These are phyloP conservation scores for Termitomyces sp. DNA, from an alignment of 768 basidiomycete species.

Conservation along the genomic window DNA sequence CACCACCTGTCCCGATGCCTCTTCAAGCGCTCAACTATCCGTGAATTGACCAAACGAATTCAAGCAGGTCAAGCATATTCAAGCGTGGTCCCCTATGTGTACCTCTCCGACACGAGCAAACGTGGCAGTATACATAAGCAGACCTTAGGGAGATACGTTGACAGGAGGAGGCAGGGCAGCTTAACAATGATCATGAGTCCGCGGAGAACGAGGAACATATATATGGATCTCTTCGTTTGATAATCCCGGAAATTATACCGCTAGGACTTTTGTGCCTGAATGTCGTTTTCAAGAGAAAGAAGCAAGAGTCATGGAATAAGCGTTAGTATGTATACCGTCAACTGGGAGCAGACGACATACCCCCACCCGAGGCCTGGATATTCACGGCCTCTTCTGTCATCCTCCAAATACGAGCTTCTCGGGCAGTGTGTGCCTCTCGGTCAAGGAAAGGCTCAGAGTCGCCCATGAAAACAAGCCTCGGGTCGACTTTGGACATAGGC, in stretches of 20 bases:
- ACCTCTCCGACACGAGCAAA: not conserved
- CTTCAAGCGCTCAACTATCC: not conserved
- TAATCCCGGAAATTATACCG: slow-evolving; percentile 9
- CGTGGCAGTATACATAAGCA: not conserved
- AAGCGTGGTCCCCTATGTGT: not conserved
- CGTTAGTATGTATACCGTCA: not conserved
- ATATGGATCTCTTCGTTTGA: not conserved
- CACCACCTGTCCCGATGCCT: not conserved
- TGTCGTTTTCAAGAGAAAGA: not conserved
- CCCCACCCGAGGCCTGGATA: slow-evolving; percentile 20
- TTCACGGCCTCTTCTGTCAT: slow-evolving; percentile 29
- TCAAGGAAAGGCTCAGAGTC: slow-evolving; percentile 39
- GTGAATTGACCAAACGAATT: not conserved
- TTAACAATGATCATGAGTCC: slow-evolving; percentile 3
- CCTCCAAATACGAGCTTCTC: slow-evolving; percentile 33
- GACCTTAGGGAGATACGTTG: not conserved
- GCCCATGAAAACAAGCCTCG: slow-evolving; percentile 36
- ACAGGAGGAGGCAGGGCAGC: not conserved
- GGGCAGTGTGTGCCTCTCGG: slow-evolving; percentile 34
- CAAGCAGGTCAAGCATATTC: not conserved
- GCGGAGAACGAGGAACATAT: slow-evolving; percentile 11
- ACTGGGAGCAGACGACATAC: slow-evolving; percentile 18
- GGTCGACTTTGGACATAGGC: slow-evolving; percentile 20
- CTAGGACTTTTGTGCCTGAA: slow-evolving; percentile 11
- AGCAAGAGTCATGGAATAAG: not conserved